These are phyloP conservation scores for Selenicereus undatus DNA, from an alignment of 148 eudicot genomes.

Conservation along the genomic window DNA sequence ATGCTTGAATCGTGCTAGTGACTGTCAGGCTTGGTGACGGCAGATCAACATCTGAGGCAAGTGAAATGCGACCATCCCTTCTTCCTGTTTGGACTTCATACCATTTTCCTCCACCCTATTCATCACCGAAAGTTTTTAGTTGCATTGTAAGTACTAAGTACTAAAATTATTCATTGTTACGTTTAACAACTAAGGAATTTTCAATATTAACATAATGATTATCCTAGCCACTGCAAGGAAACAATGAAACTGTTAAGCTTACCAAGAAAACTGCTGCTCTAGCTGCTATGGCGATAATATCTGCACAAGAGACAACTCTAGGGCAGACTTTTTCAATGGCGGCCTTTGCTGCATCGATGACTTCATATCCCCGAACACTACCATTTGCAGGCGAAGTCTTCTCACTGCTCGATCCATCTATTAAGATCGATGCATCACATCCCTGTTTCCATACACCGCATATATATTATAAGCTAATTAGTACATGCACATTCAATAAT, in stretches of 20 bases:
- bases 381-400: conserved; percentile 31
- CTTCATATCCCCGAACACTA: conserved; percentile 38
- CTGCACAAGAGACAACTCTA: conserved; percentile 53
- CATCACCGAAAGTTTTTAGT: too few species aligned
- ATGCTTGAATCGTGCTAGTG: conserved; percentile 21
- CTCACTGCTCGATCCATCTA: conserved; percentile 37
- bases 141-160: too few species aligned
- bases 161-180: too few species aligned
- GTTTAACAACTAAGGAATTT: too few species aligned
- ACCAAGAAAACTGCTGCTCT: conserved; percentile 32
- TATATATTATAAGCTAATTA: too few species aligned
- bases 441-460: conserved; percentile 32
- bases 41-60: conserved; percentile 34
- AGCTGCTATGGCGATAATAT: conserved; percentile 36
- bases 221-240: too few species aligned
- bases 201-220: too few species aligned
- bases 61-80: conserved; percentile 44
- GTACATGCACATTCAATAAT: too few species aligned
- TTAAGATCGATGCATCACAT: conserved; percentile 51
- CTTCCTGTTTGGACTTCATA: conserved; percentile 52
- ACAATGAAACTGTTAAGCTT: too few species aligned
- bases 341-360: conserved; percentile 38
- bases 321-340: conserved; percentile 36
- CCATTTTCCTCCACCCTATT: conserved; percentile 42
- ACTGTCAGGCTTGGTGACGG: conserved; percentile 46